Evolutionary conservation across 371 early-diverging fungal species (phyloP).

Genomic region (Mucor racemosus): DNA sequence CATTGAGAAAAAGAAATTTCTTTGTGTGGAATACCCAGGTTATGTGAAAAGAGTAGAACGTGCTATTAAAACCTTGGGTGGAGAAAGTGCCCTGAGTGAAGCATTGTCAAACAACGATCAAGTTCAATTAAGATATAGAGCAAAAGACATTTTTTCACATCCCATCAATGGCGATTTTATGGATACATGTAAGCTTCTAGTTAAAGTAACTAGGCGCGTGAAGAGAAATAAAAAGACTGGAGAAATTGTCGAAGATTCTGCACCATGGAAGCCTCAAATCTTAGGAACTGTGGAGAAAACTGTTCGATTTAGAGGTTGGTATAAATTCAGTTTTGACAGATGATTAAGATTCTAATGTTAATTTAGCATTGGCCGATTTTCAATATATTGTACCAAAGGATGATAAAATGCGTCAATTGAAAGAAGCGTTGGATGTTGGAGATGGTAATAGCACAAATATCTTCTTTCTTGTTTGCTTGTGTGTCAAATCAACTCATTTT

Average conservation of each 20-base stretch:
- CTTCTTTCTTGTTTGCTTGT: background rate
- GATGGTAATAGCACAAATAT: constrained; percentile 38
- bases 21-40: constrained; percentile 69
- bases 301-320: constrained; percentile 56
- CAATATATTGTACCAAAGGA: constrained; percentile 54
- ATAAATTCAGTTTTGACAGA: background rate
- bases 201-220: constrained; percentile 63
- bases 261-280: constrained; percentile 39
- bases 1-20: constrained; percentile 37
- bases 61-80: constrained; percentile 59
- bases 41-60: constrained; percentile 47
- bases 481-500: no score
- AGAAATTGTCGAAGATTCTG: constrained; percentile 26
- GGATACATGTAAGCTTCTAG: constrained; percentile 53
- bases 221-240: constrained; percentile 38
- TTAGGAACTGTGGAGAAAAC: constrained; percentile 55
- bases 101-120: constrained; percentile 2
- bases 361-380: constrained; percentile 63
- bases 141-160: constrained; percentile 66
- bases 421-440: constrained; percentile 39
- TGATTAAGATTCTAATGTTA: background rate
- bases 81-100: constrained; percentile 39
- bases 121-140: constrained; percentile 58
- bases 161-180: constrained; percentile 63
- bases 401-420: constrained; percentile 45